Evolutionary conservation across 352 stramenopile genomes (phyloP), one percentile per base, ranked within the genome.

Genomic region (Phytopythium chamaehyphon): DNA sequence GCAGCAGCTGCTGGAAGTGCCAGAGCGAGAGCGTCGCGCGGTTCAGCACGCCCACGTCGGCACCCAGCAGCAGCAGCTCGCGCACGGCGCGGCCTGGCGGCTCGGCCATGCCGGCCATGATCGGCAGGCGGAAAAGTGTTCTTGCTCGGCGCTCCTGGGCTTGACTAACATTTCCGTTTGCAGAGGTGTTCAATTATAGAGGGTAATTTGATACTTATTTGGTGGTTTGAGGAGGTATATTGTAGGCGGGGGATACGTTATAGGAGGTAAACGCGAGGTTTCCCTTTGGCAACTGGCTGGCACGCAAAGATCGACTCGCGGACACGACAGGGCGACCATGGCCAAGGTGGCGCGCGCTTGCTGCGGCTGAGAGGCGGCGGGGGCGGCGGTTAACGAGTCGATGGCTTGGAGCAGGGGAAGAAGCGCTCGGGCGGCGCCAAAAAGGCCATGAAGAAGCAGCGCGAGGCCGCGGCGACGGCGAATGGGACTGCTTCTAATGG

Each of bases 1-100:
- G 60, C 44, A 66, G 56, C 38, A 93, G 57, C 53, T 90, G 75
- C 47, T 79, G 69, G 56, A 89, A 86, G 62, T 93, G 82, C 82
- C 82, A 93, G 16, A 90, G 71, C 33, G 82, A 89, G 12, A 93
- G 64, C 40, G 73, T 81, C 62, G 77, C 69, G 47, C 78, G 79
- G 62, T 90, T 87, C 49, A 93, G 66, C 47, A 87, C 74, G 33
- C 56, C 73, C 40, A 93, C 62, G 61, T 93, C 79, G 26, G 56
- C 52, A 46, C 72, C 73, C n/a, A 56, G 61, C 35, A 92, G 68
- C 54, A 88, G 51, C 44, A 88, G 59, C 63, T 78, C 66, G 48
- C 83, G 62, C 44, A 88, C 61, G 40, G 55, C 60, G 36, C 57
- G 69, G 36, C 40, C 16, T 36, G 31, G 19, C 38, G 43, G 1